Evolutionary conservation across 768 basidiomycete genomes (phyloP), one percentile per base, ranked within the genome.

Genomic region (Leucocoprinus birnbaumii): DNA sequence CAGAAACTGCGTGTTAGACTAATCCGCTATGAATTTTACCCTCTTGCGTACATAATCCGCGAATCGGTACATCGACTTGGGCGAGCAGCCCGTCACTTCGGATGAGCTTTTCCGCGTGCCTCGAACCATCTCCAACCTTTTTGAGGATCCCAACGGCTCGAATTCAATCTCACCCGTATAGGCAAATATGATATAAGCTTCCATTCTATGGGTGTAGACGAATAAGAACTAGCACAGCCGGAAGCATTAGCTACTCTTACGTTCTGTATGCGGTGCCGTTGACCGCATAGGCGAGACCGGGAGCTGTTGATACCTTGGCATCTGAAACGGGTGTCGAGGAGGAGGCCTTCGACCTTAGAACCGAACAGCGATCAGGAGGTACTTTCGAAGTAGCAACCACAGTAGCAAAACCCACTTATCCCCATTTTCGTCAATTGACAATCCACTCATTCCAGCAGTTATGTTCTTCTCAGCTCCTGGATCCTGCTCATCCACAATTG

Each of bases 21-120:
- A n/a, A n/a, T n/a, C n/a, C n/a, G n/a, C n/a, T n/a, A n/a, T n/a
- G n/a, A n/a, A n/a, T n/a, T n/a, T n/a, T n/a, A n/a, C n/a, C n/a
- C n/a, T n/a, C n/a, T n/a, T 19, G 37, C 51, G 18, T n/a, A 37
- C 42, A 60, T 18, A 49, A 41, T 38, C 37, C 21, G 70, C 70
- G 8, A 71, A 60, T 49, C 70, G 67, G 59, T 70, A 73, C 71
- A 73, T 71, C 9, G 70, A 71, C 62, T 73, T 71, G 53, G 71
- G 70, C 16, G 70, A 72, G 22, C 70, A 71, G 18, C 45, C 18
- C 21, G 40, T 34, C 3, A 13, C 18, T 37, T 46, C 22, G 16
- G 22, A 13, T 24, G 2, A 13, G 34, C 31, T 48, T 11, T 48
- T 19, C 21, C 38, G 31, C 31, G 31, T 11, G 11, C 5, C 11